Evolutionary conservation across 2,329 filamentous ascomycete species (phyloP).

Genomic region (Ustulina deusta): DNA sequence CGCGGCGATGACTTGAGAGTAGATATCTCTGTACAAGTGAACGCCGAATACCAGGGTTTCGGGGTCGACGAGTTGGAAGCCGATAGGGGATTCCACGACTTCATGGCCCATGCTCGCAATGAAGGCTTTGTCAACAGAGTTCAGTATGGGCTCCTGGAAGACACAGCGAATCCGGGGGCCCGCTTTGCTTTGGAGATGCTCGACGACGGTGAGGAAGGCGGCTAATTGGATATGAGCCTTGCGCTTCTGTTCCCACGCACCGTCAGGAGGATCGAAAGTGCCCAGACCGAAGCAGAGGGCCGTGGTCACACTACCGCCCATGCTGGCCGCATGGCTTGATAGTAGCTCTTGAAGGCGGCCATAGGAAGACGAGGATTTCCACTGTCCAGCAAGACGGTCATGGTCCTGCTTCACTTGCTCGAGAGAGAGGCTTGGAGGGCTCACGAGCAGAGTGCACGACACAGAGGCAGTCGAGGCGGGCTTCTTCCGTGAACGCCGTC

Average conservation of each 20-base stretch:
- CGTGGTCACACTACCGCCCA: constrained; percentile 47
- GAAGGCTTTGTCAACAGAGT: constrained; percentile 61
- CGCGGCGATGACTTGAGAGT: constrained; percentile 61
- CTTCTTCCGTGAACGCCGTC: constrained; percentile 27
- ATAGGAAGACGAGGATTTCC: constrained; percentile 49
- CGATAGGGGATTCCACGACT: constrained; percentile 64
- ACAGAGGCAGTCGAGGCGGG: background rate
- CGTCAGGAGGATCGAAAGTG: constrained; percentile 64
- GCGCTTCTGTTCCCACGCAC: constrained; percentile 59
- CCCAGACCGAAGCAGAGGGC: constrained; percentile 69
- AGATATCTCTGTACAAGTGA: constrained; percentile 69
- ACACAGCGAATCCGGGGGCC: constrained; percentile 56
- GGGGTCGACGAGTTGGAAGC: constrained; percentile 62
- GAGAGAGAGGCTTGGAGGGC: constrained; percentile 40
- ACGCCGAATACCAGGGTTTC: constrained; percentile 70
- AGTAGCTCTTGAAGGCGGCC: constrained; percentile 53
- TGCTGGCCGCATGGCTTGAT: constrained; percentile 25
- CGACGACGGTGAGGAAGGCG: constrained; percentile 63
- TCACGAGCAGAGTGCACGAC: constrained; percentile 1
- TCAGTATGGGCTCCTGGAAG: constrained; percentile 69
- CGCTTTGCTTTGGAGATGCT: constrained; percentile 39
- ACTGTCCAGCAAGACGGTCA: constrained; percentile 42
- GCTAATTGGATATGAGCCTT: constrained; percentile 65
- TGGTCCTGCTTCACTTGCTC: constrained; percentile 45
- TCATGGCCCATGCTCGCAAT: constrained; percentile 66